Evolutionary conservation across 805 yeast species (phyloP).

Genomic region (Lipomyces mesembrius): DNA sequence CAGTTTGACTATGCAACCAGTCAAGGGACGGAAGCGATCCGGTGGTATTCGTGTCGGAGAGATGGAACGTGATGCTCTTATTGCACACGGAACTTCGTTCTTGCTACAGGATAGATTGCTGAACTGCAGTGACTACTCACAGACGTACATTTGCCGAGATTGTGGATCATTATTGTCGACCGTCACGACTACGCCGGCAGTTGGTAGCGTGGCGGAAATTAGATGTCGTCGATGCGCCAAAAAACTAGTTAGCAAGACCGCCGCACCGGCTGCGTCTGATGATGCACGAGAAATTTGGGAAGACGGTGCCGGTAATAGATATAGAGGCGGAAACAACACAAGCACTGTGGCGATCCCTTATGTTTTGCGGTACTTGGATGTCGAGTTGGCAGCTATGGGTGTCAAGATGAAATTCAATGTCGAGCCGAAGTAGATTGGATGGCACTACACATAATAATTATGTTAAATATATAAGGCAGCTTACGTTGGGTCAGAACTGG

Average conservation of each 20-base stretch:
- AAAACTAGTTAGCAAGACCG: slow-evolving; percentile 56
- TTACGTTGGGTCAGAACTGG: not conserved
- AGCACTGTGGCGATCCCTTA: slow-evolving; percentile 96
- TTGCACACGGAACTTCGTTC: slow-evolving; percentile 98
- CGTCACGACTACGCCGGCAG: slow-evolving; percentile 86
- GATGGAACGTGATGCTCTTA: slow-evolving; percentile 99
- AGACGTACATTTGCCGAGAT: slow-evolving; percentile 82
- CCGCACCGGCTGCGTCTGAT: slow-evolving; percentile 55
- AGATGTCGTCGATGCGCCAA: slow-evolving; percentile 92
- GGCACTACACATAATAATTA: not conserved
- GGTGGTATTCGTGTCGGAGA: slow-evolving; percentile 99
- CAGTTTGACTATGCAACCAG: slow-evolving; percentile 97
- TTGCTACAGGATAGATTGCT: slow-evolving; percentile 90
- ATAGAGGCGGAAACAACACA: slow-evolving; percentile 90
- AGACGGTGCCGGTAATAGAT: slow-evolving; percentile 92
- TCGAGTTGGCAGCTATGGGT: slow-evolving; percentile 98
- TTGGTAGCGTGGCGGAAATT: slow-evolving; percentile 73
- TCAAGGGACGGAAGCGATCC: slow-evolving; percentile 96
- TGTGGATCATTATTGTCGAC: slow-evolving; percentile 94
- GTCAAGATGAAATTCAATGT: slow-evolving; percentile 89
- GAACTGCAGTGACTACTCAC: slow-evolving; percentile 95
- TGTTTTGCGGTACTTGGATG: slow-evolving; percentile 91
- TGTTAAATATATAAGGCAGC: not conserved
- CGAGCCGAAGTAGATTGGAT: slow-evolving; percentile 50
- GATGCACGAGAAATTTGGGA: slow-evolving; percentile 84